A percentile compares a stretch with the other conserved stretches of the same genome.
phyloP scores from a whole-genome alignment of 2,329 filamentous ascomycete genomes.

The Penicillium concentricum region DNA sequence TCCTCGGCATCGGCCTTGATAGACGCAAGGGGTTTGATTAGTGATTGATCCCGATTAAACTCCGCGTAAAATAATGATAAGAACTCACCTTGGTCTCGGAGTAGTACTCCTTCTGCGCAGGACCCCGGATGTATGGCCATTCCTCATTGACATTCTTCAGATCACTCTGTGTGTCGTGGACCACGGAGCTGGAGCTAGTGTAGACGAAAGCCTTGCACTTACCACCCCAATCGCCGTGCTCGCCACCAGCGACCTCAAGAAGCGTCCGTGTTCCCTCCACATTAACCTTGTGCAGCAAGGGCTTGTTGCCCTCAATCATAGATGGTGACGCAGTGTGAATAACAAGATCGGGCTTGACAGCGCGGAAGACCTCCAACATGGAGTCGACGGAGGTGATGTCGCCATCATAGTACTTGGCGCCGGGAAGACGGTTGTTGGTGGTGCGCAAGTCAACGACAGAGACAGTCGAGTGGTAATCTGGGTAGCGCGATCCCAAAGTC shows the following conservation, averaged over 20 bases:
- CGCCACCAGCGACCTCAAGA: constrained; percentile 65
- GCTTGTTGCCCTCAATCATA: constrained; percentile 52
- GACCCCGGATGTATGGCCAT: constrained; percentile 72
- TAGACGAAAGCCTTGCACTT: constrained; percentile 74
- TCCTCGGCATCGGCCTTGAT: constrained; percentile 72
- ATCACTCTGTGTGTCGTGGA: constrained; percentile 77
- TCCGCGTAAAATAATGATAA: constrained; percentile 15
- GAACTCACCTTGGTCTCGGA: constrained; percentile 76
- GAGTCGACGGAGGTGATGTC: constrained; percentile 70
- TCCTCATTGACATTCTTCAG: constrained; percentile 82
- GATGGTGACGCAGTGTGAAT: constrained; percentile 84
- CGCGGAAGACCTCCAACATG: constrained; percentile 63
- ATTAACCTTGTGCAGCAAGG: constrained; percentile 77
- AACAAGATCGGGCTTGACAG: constrained; percentile 74
- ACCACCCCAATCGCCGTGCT: constrained; percentile 61
- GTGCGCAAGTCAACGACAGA: constrained; percentile 72
- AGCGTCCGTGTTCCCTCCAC: constrained; percentile 80
- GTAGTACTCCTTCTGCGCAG: constrained; percentile 75
- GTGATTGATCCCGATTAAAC: neutral
- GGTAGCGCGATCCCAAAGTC: constrained; percentile 40
- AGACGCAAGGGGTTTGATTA: neutral
- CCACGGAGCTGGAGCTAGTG: constrained; percentile 83
- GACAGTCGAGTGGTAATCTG: constrained; percentile 52
- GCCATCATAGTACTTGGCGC: constrained; percentile 68
- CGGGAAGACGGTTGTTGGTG: constrained; percentile 62